Evolutionary conservation across 1,139 yeast genomes (phyloP), one percentile per base, ranked within the genome.

Genomic region (Scheffersomyces illinoinensis): DNA sequence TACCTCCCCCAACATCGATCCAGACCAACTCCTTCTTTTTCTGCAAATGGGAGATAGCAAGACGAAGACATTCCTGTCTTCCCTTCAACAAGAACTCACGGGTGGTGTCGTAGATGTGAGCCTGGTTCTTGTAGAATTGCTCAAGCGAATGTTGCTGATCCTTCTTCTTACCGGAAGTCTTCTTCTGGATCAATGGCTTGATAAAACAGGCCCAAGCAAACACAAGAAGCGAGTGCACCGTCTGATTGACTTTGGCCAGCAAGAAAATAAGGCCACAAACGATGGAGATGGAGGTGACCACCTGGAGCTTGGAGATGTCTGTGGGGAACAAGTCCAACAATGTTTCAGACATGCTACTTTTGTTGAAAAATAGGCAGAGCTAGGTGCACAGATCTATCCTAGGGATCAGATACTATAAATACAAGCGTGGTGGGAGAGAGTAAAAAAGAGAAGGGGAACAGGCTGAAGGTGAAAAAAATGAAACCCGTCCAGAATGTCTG

Each of bases 1-100:
- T 90, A 33, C 96, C 96, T 52, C 96, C 96, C 56, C 96, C 96
- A 69, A 90, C 82, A 71, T 90, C 97, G 57, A 90, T 82, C 97
- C 97, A 90, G 53, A 90, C 87, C 57, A 89, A 75, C 58, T 82
- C 82, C 57, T 74, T 73, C 57, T 72, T 70, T 54, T 71, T 72
- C 53, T 71, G 68, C 56, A 88, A 75, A 69, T 89, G 93, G 50
- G 87, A 71, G 50, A 79, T 79, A 0, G 90, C 89, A 61, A 89
- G 73, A 58, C 81, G 79, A 59, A 90, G 77, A 63, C 91, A 87
- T 60, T 83, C 84, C 67, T 85, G 85, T 67, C 96, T 82, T 18
- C 97, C 97, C 70, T 89, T 85, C 62, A 90, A 80, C 50, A 90
- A 78, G 54, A 81, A 75, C 56, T 81, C 78, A 67, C 96, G 82